phyloP scores from a whole-genome alignment of 768 basidiomycete genomes.

The Sporobolomyces phaffii region DNA sequence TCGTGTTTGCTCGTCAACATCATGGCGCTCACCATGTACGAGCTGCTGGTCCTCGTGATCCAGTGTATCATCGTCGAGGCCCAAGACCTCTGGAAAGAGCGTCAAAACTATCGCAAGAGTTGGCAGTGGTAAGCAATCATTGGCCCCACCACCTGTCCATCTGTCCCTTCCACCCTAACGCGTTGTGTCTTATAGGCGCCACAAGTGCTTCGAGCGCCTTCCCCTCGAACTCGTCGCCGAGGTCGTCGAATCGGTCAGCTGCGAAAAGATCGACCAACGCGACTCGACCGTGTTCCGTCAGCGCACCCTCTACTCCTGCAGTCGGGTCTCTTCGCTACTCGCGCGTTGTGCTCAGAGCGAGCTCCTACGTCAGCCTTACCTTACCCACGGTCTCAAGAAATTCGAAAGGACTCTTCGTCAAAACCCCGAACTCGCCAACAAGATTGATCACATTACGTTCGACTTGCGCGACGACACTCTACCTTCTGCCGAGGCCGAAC shows the following conservation, averaged over 20 bases:
- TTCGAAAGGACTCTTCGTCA: not conserved
- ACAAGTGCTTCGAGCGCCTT: not conserved
- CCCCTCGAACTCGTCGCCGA: conserved; percentile 6
- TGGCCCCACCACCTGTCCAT: too few relatives aligned
- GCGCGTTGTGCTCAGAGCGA: not conserved
- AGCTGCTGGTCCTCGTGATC: not conserved
- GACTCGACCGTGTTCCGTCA: not conserved
- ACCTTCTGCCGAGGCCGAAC: not conserved
- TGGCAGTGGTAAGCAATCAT: not conserved
- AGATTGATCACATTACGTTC: not conserved
- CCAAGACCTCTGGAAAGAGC: not conserved
- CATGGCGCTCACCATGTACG: not conserved
- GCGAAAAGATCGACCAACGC: not conserved
- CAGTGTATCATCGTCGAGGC: not conserved
- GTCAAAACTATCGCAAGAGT: too few relatives aligned
- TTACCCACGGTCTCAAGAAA: not conserved
- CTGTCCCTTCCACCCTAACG: not conserved
- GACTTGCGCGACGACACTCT: not conserved
- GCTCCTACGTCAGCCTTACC: not conserved
- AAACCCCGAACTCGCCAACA: not conserved
- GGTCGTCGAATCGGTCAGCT: not conserved
- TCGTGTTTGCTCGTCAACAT: not conserved
- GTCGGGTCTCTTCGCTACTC: not conserved
- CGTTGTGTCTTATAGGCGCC: not conserved
- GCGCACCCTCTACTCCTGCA: not conserved